Percentiles rank a stretch among this genome's conserved stretches.
Evolutionary conservation across 2,329 filamentous ascomycete species (phyloP).

Genomic region (Fusarium cicatricum): DNA sequence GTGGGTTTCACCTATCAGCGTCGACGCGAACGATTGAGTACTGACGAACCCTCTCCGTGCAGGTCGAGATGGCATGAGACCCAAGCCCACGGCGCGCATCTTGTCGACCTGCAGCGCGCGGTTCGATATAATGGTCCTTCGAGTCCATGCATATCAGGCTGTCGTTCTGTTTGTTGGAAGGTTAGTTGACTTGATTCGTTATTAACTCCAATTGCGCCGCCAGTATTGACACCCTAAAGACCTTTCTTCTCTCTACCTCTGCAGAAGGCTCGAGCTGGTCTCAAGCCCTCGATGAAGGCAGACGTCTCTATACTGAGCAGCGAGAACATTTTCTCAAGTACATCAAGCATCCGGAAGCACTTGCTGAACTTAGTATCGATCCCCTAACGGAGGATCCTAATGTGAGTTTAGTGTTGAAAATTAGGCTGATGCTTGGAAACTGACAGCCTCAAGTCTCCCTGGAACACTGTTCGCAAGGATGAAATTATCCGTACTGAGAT

Average conservation of each 20-base stretch:
- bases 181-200: conserved; percentile 50
- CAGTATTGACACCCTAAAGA: conserved; percentile 55
- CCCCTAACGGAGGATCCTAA: conserved; percentile 83
- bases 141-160: conserved; percentile 74
- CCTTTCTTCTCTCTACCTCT: conserved; percentile 80
- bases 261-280: conserved; percentile 73
- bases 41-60: conserved; percentile 36
- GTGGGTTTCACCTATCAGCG: conserved; percentile 41
- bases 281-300: conserved; percentile 70
- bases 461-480: conserved; percentile 86
- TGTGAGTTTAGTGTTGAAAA: conserved; percentile 47
- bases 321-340: conserved; percentile 80
- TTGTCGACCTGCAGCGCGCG: conserved; percentile 70
- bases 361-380: conserved; percentile 75
- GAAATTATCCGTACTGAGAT: conserved; percentile 88
- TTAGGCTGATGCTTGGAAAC: not conserved
- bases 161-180: conserved; percentile 94
- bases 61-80: conserved; percentile 76
- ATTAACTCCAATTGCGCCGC: not conserved
- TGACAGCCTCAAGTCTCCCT: conserved; percentile 74
- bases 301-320: conserved; percentile 76
- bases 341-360: conserved; percentile 83
- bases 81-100: conserved; percentile 63
- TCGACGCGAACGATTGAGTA: conserved; percentile 10
- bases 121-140: conserved; percentile 66